These are phyloP conservation scores for Geoglossum glabrum DNA, from an alignment of 495 filamentous ascomycete genomes.

Conservation along the genomic window DNA sequence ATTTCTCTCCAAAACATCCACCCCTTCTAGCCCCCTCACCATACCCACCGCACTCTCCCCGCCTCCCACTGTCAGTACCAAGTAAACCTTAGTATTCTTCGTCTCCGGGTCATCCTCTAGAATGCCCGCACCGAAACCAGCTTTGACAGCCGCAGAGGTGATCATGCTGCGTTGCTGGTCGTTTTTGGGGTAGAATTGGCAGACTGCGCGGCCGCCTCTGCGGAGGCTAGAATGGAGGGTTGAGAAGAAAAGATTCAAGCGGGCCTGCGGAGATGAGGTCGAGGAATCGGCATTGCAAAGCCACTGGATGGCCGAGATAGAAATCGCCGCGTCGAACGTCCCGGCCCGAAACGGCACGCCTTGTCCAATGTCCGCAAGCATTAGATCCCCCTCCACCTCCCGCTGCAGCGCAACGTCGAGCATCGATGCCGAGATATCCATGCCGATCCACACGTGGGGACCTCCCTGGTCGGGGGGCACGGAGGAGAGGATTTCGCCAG, in stretches of 20 bases:
- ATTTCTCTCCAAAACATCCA: constrained; percentile 60
- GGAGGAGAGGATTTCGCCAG: constrained; percentile 73
- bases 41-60: constrained; percentile 69
- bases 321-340: constrained; percentile 85
- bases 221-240: constrained; percentile 72
- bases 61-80: constrained; percentile 84
- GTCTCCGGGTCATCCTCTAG: constrained; percentile 90
- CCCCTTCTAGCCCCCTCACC: constrained; percentile 68
- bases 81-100: constrained; percentile 81
- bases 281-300: constrained; percentile 84
- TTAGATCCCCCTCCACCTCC: constrained; percentile 77
- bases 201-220: constrained; percentile 76
- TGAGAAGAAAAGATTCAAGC: constrained; percentile 72
- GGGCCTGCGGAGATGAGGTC: constrained; percentile 55
- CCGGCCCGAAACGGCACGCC: constrained; percentile 87
- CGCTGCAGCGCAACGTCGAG: constrained; percentile 76
- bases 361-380: constrained; percentile 87
- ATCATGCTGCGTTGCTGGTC: constrained; percentile 83
- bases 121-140: constrained; percentile 87
- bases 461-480: constrained; percentile 46
- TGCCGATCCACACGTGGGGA: constrained; percentile 81
- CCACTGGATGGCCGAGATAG: constrained; percentile 91
- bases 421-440: constrained; percentile 91
- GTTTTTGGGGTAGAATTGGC: constrained; percentile 97
- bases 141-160: constrained; percentile 65